Evolutionary conservation across 306 rosid species (phyloP).

Genomic region (Lathyrus aphaca): DNA sequence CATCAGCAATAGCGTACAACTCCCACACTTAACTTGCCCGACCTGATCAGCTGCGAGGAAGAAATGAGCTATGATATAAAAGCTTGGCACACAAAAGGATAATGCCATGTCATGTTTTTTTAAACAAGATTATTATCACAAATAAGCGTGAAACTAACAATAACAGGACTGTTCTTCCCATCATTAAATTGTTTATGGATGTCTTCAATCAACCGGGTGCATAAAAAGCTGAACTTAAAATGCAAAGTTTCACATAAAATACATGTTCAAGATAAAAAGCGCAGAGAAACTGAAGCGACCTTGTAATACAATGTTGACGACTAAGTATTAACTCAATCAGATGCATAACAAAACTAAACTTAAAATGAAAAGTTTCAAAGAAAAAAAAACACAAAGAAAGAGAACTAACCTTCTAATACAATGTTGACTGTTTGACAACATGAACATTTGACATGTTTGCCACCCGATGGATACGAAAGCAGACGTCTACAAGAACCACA

Average conservation of each 20-base stretch:
- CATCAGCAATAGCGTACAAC: slow-evolving; percentile 79
- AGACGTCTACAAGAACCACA: slow-evolving; percentile 89
- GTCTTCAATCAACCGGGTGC: not conserved
- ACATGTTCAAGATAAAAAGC: not conserved
- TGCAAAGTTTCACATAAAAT: not conserved
- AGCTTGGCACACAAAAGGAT: slow-evolving; percentile 11
- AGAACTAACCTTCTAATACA: slow-evolving; percentile 70
- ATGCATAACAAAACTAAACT: slow-evolving; percentile 4
- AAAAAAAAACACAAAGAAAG: slow-evolving; percentile 32
- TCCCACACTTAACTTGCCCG: slow-evolving; percentile 82
- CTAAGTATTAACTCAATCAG: slow-evolving; percentile 27
- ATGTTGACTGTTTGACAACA: slow-evolving; percentile 82
- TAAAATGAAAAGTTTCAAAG: slow-evolving; percentile 9
- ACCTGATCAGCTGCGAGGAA: slow-evolving; percentile 74
- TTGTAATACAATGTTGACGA: not conserved
- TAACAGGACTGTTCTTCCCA: slow-evolving; percentile 1
- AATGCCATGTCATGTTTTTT: slow-evolving; percentile 8
- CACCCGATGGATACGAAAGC: slow-evolving; percentile 72
- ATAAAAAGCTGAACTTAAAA: not conserved
- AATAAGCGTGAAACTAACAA: slow-evolving; percentile 1
- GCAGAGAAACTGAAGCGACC: slow-evolving; percentile 6
- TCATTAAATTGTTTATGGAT: slow-evolving; percentile 4
- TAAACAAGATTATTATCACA: slow-evolving; percentile 3
- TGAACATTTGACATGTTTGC: slow-evolving; percentile 74
- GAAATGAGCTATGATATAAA: slow-evolving; percentile 14